A percentile compares a stretch with the other conserved stretches of the same genome.
These are phyloP conservation scores for Coemansia umbellata DNA, from an alignment of 192 early-diverging fungal species.

Conservation along the genomic window DNA sequence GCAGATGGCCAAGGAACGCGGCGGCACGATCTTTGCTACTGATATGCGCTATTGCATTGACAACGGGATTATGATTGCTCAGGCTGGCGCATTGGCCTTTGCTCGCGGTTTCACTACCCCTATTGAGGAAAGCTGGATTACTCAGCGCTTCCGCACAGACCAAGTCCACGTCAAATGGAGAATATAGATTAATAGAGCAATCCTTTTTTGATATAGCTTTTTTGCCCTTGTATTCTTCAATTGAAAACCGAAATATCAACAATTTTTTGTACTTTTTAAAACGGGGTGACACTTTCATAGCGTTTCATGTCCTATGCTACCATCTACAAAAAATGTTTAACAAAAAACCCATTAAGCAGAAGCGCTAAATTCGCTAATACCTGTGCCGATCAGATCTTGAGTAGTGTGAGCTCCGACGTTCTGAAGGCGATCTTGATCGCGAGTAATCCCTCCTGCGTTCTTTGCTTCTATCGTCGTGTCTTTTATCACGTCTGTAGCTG, in stretches of 20 bases:
- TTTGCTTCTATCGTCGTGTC: slow-evolving; percentile 5
- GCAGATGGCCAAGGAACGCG: slow-evolving; percentile 85
- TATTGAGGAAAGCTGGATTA: slow-evolving; percentile 83
- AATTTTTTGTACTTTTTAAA: too few species aligned
- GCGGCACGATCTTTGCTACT: slow-evolving; percentile 87
- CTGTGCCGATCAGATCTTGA: slow-evolving; percentile 13
- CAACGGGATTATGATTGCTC: slow-evolving; percentile 99
- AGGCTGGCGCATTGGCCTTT: slow-evolving; percentile 86
- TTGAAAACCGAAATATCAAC: too few species aligned
- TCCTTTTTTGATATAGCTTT: too few species aligned
- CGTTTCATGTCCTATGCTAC: too few species aligned
- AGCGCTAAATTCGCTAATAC: too few species aligned
- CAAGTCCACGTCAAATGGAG: slow-evolving; percentile 82
- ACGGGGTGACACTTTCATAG: too few species aligned
- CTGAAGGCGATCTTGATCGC: slow-evolving; percentile 24
- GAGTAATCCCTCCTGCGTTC: slow-evolving; percentile 3
- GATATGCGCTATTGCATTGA: slow-evolving; percentile 98
- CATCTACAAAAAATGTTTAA: too few species aligned
- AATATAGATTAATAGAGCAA: too few species aligned
- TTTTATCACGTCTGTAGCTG: slow-evolving; percentile 6
- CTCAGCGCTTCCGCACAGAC: slow-evolving; percentile 90
- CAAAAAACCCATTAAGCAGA: too few species aligned
- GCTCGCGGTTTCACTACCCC: slow-evolving; percentile 77
- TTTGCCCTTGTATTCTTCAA: too few species aligned
- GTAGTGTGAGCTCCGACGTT: slow-evolving; percentile 11